Base-by-base conservation (phyloP, 495 filamentous ascomycete genomes). In the Usnea hakonensis region DNA sequence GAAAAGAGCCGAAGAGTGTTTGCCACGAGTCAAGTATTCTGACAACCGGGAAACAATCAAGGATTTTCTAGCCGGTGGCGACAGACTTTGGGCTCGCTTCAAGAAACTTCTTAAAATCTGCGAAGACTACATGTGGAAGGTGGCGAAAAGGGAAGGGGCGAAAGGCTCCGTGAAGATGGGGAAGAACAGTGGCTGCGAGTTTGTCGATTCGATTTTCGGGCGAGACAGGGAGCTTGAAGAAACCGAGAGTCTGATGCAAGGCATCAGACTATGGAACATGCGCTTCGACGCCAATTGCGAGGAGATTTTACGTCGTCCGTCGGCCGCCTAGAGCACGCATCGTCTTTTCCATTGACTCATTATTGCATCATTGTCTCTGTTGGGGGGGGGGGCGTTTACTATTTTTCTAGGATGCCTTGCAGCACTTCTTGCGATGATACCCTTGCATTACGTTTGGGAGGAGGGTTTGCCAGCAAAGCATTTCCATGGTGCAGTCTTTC, bases 261-360 rank as follows among this genome's bases (percentile, higher is more conserved):
- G 86, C 58, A 87, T 97, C 71, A 85, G 88, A n/a, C 80, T 93
- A 14, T 98, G 94, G 92, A 90, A 89, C 70, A 85, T 95, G 77
- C 87, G 94, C 26, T 98, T 97, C 71, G 92, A 97, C 70, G 90
- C 90, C 71, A 96, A 97, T 80, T 96, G 91, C 78, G 93, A 97
- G 69, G 88, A 90, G 11, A 94, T 97, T 60, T 77, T 97, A 58
- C 83, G 83, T 69, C 79, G 78, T 66, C 81, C 83, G 8, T 69
- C 56, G 63, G 60, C 53, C n/a, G 30, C 53, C 53, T 62, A 62
- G 53, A 48, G 41, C 2, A 48, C 17, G 21, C 50, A 13, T 35
- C 14, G 46, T 40, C 33, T 43, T 61, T 41, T 1, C 10, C 7
- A 8, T 44, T 55, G 59, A 61, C 50, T 61, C 46, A 61, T 61